Base-by-base conservation (phyloP, 768 basidiomycete species). In the Kwoniella europaea region DNA sequence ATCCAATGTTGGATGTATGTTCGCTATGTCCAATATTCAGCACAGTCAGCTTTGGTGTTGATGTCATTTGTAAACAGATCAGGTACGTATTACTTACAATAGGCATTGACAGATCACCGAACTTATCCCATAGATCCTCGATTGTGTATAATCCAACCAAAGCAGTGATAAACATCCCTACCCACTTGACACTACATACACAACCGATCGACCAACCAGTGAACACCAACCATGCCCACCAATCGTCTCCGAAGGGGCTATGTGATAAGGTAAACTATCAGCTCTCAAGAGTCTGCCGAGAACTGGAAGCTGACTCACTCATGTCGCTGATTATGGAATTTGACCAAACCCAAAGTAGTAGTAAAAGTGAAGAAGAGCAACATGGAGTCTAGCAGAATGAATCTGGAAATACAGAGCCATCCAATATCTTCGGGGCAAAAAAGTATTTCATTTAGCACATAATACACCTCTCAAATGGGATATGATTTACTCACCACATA, bases 321-420 rank as follows among this genome's bases (percentile, higher is more conserved):
- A 75, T 91, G 91, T 86, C 95, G 93, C 83, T 98, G 92, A 81
- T 97, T 97, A 82, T 98, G 94, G 85, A 98, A 98, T 84, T 95
- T 97, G 59, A 92, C 90, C 61, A 98, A 86, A 82, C 91, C 93
- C 85, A 96, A 95, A 76, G 96, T 92, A 54, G 95, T 95, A 80
- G 92, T 90, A 87, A 98, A 93, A 52, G 97, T 98, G 86, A 99
- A 98, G 88, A 96, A 97, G 43, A 99, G 86, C n/a, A 99, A 86
- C 93, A 99, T 97, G 22, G 97, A 94, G 83, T 99, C 97, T 78
- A 99, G 87, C 46, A 99, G 90, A 84, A 98, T 94, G 83, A 99
- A 99, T 27, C 96, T 90, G 35, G 94, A 96, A 81, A 98, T 99
- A 77, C 90, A 91, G 56, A 98, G 84, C 97, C 95, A 99, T 71